Evolutionary conservation across 2,329 filamentous ascomycete genomes (phyloP).

Genomic region (Biscogniauxia marginata): DNA sequence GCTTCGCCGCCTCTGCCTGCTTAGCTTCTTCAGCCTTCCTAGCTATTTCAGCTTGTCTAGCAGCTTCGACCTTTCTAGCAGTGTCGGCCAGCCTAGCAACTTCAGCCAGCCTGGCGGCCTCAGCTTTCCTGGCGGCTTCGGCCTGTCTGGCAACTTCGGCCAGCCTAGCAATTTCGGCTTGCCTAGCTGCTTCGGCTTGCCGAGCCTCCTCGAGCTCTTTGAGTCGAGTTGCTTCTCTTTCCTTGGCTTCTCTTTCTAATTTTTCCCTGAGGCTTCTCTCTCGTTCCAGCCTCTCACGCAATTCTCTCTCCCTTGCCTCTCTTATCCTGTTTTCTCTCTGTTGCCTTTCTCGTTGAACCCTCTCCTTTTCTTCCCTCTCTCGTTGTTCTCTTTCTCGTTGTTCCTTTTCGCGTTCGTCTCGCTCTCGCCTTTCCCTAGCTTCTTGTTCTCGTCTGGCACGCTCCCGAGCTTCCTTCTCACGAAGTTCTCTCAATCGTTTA

Average conservation of each 20-base stretch:
- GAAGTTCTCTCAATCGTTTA: constrained; percentile 51
- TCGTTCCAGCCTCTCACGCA: constrained; percentile 17
- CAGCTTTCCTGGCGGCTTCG: constrained; percentile 16
- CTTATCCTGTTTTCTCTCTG: constrained; percentile 13
- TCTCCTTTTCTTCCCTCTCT: constrained; percentile 37
- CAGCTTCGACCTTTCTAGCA: constrained; percentile 9
- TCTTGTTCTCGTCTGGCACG: constrained; percentile 31
- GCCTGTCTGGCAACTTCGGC: constrained; percentile 9
- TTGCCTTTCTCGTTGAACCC: constrained; percentile 32
- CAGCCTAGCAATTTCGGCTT: constrained; percentile 17
- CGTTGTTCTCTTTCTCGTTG: constrained; percentile 32
- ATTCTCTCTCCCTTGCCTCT: constrained; percentile 17
- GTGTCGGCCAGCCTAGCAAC: constrained; percentile 3
- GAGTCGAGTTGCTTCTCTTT: constrained; percentile 34
- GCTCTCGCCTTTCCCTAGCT: constrained; percentile 37
- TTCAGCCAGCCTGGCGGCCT: constrained; percentile 2
- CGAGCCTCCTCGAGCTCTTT: constrained; percentile 16
- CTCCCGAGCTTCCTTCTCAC: constrained; percentile 48
- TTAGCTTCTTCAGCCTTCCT: constrained; percentile 22
- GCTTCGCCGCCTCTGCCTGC: constrained; percentile 25
- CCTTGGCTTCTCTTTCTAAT: constrained; percentile 28
- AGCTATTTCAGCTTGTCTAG: constrained; percentile 36
- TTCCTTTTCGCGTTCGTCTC: constrained; percentile 35
- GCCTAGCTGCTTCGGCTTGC: constrained; percentile 29
- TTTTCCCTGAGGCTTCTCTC: constrained; percentile 18